These are phyloP conservation scores for Globisporangium takayamanum DNA, from an alignment of 352 stramenopile species.

Conservation along the genomic window DNA sequence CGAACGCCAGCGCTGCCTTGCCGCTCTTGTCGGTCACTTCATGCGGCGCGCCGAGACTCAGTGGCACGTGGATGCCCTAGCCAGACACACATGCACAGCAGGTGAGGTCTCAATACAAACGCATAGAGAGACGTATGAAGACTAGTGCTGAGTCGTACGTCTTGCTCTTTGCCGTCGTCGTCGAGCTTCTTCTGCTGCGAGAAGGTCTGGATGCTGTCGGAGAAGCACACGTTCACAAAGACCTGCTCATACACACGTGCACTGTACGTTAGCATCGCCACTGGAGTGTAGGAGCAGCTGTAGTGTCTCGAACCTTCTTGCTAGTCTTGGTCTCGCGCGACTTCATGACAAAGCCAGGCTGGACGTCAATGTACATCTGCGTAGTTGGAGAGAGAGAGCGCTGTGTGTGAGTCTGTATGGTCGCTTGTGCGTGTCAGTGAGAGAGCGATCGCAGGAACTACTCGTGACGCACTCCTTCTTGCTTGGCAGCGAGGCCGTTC, in stretches of 20 bases:
- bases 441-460: neutral
- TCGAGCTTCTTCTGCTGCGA: conserved; percentile 76
- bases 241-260: conserved; percentile 23
- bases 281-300: neutral
- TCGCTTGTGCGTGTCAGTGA: neutral
- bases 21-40: conserved; percentile 76
- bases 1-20: conserved; percentile 50
- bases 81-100: neutral
- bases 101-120: neutral
- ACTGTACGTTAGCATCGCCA: neutral
- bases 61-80: conserved; percentile 68
- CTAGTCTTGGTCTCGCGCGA: conserved; percentile 49
- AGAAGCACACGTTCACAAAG: conserved; percentile 76
- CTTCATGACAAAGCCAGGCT: conserved; percentile 77
- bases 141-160: conserved; percentile 20
- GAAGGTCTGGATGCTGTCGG: conserved; percentile 65
- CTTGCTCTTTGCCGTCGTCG: conserved; percentile 66
- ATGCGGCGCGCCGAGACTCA: conserved; percentile 62
- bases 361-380: conserved; percentile 72
- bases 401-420: neutral
- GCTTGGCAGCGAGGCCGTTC: conserved; percentile 38
- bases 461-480: conserved; percentile 43
- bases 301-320: conserved; percentile 38
- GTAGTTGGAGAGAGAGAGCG: neutral
- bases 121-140: neutral